Percentiles rank a stretch among this genome's conserved stretches.
These are phyloP conservation scores for Mrakia gelida DNA, from an alignment of 768 basidiomycete species.

Conservation along the genomic window DNA sequence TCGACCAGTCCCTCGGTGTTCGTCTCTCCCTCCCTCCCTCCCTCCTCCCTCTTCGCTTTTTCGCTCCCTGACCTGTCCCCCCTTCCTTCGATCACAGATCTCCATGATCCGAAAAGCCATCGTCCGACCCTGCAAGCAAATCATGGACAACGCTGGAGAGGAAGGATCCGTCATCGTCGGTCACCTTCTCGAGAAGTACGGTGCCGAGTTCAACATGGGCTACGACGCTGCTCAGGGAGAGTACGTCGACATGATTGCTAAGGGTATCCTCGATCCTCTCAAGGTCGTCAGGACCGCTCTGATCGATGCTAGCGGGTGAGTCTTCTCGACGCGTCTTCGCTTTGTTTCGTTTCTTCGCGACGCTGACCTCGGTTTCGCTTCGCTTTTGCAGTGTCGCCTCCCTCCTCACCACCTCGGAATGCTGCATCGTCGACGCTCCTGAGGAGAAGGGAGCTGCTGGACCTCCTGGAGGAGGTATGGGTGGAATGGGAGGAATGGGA, in stretches of 20 bases:
- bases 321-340: conserved; percentile 1
- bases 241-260: conserved; percentile 90
- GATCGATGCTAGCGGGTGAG: conserved; percentile 61
- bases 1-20: conserved; percentile 95
- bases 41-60: background rate
- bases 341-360: background rate
- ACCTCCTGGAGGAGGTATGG: conserved; percentile 46
- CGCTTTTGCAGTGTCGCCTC: conserved; percentile 77
- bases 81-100: background rate
- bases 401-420: conserved; percentile 87
- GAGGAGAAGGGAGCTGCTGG: conserved; percentile 63
- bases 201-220: conserved; percentile 72
- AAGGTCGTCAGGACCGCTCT: conserved; percentile 93
- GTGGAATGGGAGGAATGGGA: conserved; percentile 48
- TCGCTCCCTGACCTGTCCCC: background rate
- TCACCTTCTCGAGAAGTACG: conserved; percentile 67
- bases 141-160: conserved; percentile 90
- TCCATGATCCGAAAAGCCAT: conserved; percentile 85
- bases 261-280: conserved; percentile 90
- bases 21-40: background rate
- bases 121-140: conserved; percentile 75
- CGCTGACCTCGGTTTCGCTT: background rate
- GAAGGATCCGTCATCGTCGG: conserved; percentile 91
- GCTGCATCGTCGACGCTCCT: conserved; percentile 77
- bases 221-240: conserved; percentile 90